Conservation (phyloP, 208 protist species). For the Leishmania turanica region DNA sequence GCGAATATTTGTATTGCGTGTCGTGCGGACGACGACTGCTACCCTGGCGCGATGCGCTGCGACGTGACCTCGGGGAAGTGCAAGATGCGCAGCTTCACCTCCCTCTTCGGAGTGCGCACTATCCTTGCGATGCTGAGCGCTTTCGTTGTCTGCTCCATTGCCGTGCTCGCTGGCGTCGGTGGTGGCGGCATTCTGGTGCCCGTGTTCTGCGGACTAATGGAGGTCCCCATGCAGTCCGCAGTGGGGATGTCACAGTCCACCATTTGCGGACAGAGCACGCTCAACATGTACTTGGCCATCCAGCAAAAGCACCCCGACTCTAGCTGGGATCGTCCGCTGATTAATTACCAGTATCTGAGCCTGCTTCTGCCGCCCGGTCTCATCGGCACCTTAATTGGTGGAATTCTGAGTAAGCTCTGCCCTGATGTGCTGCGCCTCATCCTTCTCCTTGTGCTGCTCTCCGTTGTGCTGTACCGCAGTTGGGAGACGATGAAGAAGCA, state of each 20-base stretch:
- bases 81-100: constrained; percentile 39
- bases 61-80: constrained; percentile 42
- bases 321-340: constrained; percentile 66
- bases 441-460: constrained; percentile 72
- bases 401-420: constrained; percentile 74
- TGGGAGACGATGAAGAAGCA: constrained; percentile 63
- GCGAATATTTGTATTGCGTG: constrained; percentile 49
- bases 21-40: constrained; percentile 56
- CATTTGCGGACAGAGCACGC: constrained; percentile 79
- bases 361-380: constrained; percentile 77
- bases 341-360: constrained; percentile 88
- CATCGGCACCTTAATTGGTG: constrained; percentile 72
- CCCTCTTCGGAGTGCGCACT: constrained; percentile 30
- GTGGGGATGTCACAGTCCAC: constrained; percentile 85
- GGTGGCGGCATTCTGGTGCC: constrained; percentile 89
- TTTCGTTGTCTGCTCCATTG: constrained; percentile 70
- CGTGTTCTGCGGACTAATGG: constrained; percentile 59
- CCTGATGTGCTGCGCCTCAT: constrained; percentile 79
- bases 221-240: constrained; percentile 60
- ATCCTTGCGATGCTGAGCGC: constrained; percentile 54
- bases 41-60: constrained; percentile 62
- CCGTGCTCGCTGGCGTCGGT: constrained; percentile 77
- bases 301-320: constrained; percentile 55
- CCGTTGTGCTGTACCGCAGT: constrained; percentile 61
- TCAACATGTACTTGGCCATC: constrained; percentile 77